Percentiles rank a stretch among this genome's conserved stretches.
phyloP scores from a whole-genome alignment of 2,329 filamentous ascomycete species.

The Aspergillus sp. region DNA sequence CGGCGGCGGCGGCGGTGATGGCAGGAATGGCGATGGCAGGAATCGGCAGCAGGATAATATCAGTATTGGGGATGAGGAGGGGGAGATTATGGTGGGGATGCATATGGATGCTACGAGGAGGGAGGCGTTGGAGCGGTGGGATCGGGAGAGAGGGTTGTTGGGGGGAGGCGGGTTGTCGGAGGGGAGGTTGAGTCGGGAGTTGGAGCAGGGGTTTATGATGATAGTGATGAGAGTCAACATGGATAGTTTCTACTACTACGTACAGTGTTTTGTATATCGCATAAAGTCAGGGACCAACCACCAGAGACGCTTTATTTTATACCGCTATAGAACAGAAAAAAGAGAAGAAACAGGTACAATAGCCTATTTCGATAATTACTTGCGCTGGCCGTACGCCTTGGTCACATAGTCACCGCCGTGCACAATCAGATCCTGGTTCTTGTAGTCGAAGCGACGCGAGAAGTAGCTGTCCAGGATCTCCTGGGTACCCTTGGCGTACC shows the following conservation, averaged over 20 bases:
- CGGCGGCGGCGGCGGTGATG: no score
- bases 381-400: constrained; percentile 77
- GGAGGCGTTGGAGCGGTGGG: constrained; percentile 40
- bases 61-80: constrained; percentile 61
- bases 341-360: no score
- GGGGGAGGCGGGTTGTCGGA: constrained; percentile 31
- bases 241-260: background rate
- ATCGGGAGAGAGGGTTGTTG: no score
- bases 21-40: no score
- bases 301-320: no score
- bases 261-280: background rate
- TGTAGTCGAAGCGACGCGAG: constrained; percentile 78
- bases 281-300: background rate
- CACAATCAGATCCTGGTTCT: constrained; percentile 83
- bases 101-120: constrained; percentile 45
- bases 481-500: constrained; percentile 84
- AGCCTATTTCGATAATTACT: constrained; percentile 12
- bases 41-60: constrained; percentile 51
- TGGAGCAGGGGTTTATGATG: constrained; percentile 68
- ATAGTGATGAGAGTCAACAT: constrained; percentile 53
- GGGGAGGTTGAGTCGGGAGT: constrained; percentile 65
- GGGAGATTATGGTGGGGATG: constrained; percentile 42
- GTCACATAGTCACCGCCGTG: constrained; percentile 86
- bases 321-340: no score
- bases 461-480: constrained; percentile 87